Evolutionary conservation across 805 yeast species (phyloP), one percentile per base, ranked within the genome.

Genomic region (Candida corydali): DNA sequence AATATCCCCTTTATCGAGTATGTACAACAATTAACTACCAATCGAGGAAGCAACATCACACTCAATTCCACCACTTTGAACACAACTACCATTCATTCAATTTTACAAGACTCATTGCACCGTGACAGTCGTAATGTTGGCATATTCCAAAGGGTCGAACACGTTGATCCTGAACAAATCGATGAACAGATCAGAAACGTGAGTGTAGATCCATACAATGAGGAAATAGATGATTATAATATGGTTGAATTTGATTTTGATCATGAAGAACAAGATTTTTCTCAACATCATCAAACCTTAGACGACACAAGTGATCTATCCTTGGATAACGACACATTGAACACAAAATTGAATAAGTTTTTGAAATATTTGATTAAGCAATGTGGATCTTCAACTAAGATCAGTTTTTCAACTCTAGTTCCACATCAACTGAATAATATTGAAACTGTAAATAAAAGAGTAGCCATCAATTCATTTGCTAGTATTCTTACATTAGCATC

Each of bases 381-480:
- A 29, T 23, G 29, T 10, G 22, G 18, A 19, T 4, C 24, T 4
- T 26, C n/a, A 10, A 11, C 8, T 26, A 36, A 17, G 18, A 37
- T 50, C 11, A 37, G 20, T 6, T 52, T 54, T 30, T 34, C 50
- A 2, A 38, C 34, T 3, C 34, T 52, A 36, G 46, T 49, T 19
- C 56, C 59, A 8, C 32, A 19, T 5, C 35, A 17, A 16, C 15
- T 16, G 8, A 45, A 41, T 26, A 40, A 29, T 9, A 27, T 48
- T 4, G 38, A 14, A 8, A 34, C 51, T 2, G 49, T 57, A 8
- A 37, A 42, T 11, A 40, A 51, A 37, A 44, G 43, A 20, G 42
- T 57, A 20, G 65, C 57, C 6, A 57, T 56, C 11, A 57, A 47
- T 27, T 50, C 64, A 8, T 57, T 62, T 36, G 37, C 54, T 0